phyloP scores from a whole-genome alignment of 352 stramenopile genomes.

The Globisporangium heterothallicum region DNA sequence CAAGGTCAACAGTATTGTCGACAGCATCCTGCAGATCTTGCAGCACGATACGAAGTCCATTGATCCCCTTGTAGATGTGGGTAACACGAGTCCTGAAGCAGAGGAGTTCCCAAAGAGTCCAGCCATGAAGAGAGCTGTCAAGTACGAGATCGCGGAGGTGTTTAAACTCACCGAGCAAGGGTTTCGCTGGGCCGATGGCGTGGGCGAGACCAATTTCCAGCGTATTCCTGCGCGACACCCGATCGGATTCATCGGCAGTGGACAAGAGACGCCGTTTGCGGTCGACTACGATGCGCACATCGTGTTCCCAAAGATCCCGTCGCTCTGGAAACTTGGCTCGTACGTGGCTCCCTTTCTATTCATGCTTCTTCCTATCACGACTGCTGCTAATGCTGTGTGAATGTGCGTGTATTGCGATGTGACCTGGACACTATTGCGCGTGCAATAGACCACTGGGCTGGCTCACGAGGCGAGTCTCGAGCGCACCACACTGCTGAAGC shows the following conservation, averaged over 20 bases:
- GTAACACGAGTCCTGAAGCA: background rate
- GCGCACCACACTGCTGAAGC: constrained; percentile 10
- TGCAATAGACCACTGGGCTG: constrained; percentile 39
- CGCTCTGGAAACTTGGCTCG: constrained; percentile 50
- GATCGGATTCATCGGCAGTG: constrained; percentile 41
- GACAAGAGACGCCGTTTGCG: constrained; percentile 22
- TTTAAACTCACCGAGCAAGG: constrained; percentile 52
- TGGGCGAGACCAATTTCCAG: constrained; percentile 65
- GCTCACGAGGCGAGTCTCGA: constrained; percentile 28
- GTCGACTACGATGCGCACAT: constrained; percentile 60
- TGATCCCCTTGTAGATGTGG: constrained; percentile 8
- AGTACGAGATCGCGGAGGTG: constrained; percentile 54
- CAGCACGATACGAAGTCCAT: constrained; percentile 32
- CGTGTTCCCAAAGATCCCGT: constrained; percentile 60
- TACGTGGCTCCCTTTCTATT: constrained; percentile 30
- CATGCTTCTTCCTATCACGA: background rate
- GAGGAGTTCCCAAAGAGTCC: no score
- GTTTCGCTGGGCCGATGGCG: constrained; percentile 49
- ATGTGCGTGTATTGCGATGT: background rate
- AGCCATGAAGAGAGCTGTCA: background rate
- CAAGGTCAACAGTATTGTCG: constrained; percentile 39
- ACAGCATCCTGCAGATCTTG: constrained; percentile 45
- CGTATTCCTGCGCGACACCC: constrained; percentile 25
- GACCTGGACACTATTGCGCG: background rate
- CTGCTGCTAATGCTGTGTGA: background rate